Base-by-base conservation (phyloP, 2,329 filamentous ascomycete genomes). In the Aureobasidium uvarum region DNA sequence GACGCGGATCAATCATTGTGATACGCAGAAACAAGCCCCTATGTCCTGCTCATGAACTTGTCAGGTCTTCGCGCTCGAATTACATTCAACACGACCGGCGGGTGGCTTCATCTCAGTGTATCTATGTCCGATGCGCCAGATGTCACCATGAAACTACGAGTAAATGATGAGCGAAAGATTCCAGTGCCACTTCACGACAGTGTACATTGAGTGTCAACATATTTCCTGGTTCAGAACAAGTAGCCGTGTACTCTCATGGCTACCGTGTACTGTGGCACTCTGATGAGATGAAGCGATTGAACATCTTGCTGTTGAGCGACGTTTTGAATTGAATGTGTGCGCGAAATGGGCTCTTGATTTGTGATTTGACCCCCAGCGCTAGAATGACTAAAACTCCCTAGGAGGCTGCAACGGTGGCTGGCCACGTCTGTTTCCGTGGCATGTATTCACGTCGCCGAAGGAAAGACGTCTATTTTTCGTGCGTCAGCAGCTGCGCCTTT, bases 401-500 rank as follows among this genome's bases (percentile, higher is more conserved):
- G 48, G 31, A 31, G 16, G 23, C 38, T 45, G 36, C 55, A 36
- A 36, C 28, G 28, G 14, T 48, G 43, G 56, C 28, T 54, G 31
- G 46, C 46, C 55, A 28, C 55, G 56, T 38, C n/a, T 58, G 39
- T 38, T 33, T 31, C 45, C 18, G 33, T 13, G 10, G 36, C 20
- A 51, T 51, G 33, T 39, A 28, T 5, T 48, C 31, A 8, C n/a
- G 23, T 36, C 7, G 14, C 39, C 56, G 8, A 41, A 59, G n/a
- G 18, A 48, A 23, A 39, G 13, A 55, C n/a, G 14, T 46, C 43
- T 60, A n/a, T 60, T 38, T 14, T n/a, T 16, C 28, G 28, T 36
- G 41, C 25, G 45, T 51, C 58, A 62, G 58, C 36, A 51, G 45
- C 58, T 62, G 58, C 58, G 41, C 41, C 58, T 51, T 23, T 20